Base-by-base conservation (phyloP, 805 yeast genomes). In the Blastobotrys robertii region DNA sequence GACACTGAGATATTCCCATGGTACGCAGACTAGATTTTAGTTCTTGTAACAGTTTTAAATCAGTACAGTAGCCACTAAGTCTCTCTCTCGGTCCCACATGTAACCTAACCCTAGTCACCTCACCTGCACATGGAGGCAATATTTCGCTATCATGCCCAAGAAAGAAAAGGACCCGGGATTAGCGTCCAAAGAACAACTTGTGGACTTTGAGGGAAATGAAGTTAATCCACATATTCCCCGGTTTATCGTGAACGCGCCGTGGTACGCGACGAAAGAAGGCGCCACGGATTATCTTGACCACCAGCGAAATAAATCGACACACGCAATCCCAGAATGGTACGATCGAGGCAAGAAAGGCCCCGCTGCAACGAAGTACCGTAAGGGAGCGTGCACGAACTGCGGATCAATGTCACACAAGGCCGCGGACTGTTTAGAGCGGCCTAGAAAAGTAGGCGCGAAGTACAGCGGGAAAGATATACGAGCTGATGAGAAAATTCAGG, bases 391-490 rank as follows among this genome's bases (percentile, higher is more conserved):
- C 53, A 64, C 62, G n/a, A 77, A 77, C 50, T 79, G 84, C 56
- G 83, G 84, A 1, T 68, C 72, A 15, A 48, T 59, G 30, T 67
- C 65, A 12, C 85, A 79, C 57, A 51, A 56, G 28, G 63, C 66
- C 30, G 62, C 58, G 37, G 84, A 79, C 44, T 79, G 85, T 56
- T 50, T 79, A 38, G 84, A 78, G 49, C 66, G 71, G 39, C 82
- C 83, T 3, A 56, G 69, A 30, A 68, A 68, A 42, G 48, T 55
- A 11, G 65, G 68, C 3, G 59, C 69, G 13, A 62, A 56, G 28
- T 68, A 54, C 56, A 54, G 55, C 31, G 51, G 60, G 32, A 39
- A 57, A 52, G 51, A 55, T 55, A 46, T 59, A 12, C 45, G 48
- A 34, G 55, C 57, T 1, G 60, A 55, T 9, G 63, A 57, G 3